Conservation (phyloP, 495 filamentous ascomycete genomes). For the Trichocladium antarcticum region DNA sequence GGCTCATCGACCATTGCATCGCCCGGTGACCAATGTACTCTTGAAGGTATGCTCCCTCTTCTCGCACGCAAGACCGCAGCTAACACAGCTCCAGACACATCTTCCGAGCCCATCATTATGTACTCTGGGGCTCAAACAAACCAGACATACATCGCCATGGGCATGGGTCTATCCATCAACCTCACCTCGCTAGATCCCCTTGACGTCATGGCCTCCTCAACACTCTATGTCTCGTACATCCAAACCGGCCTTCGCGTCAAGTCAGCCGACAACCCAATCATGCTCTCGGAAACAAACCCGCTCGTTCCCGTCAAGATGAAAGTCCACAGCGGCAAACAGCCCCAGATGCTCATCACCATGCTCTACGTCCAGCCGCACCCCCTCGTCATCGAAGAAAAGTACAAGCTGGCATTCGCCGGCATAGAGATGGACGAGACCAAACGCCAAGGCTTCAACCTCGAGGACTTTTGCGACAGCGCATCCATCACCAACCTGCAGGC, state of each 20-base stretch:
- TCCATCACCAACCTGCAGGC: conserved; percentile 2
- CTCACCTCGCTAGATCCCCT: conserved; percentile 7
- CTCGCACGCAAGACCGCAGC: background rate
- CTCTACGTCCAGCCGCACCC: conserved; percentile 16
- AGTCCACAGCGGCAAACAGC: background rate
- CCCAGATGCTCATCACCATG: conserved; percentile 10
- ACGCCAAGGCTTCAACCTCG: conserved; percentile 9
- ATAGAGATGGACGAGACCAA: conserved; percentile 4
- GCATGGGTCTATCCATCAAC: conserved; percentile 9
- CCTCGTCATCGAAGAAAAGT: conserved; percentile 7
- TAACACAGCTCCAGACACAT: conserved; percentile 9
- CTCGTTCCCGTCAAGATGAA: conserved; percentile 13
- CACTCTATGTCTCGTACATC: conserved; percentile 9
- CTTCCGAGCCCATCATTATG: conserved; percentile 9
- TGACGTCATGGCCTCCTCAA: background rate
- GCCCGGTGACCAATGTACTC: conserved; percentile 5
- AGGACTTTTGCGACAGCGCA: conserved; percentile 10
- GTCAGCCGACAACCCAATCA: background rate
- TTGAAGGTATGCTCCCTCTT: conserved; percentile 9
- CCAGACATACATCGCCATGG: conserved; percentile 14
- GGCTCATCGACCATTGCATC: conserved; percentile 2
- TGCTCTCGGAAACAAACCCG: conserved; percentile 12
- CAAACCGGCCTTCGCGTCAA: conserved; percentile 6
- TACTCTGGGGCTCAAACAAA: conserved; percentile 7
- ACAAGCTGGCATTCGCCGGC: conserved; percentile 2